Evolutionary conservation across 768 basidiomycete species (phyloP), one percentile per base, ranked within the genome.

Genomic region (Coprinopsis cinerea): DNA sequence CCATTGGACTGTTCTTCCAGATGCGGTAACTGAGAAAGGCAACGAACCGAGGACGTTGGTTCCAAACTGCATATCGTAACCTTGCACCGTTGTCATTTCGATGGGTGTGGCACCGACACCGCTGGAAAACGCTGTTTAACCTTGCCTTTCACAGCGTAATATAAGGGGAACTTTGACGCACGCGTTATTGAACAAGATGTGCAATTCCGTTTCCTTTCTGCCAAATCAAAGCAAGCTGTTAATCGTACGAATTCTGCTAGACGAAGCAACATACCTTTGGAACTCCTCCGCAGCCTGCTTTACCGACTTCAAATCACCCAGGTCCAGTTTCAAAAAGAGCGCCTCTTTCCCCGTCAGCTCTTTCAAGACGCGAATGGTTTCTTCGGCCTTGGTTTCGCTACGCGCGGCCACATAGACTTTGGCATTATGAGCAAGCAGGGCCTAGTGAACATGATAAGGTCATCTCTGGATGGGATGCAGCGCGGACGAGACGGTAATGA

Each of bases 351-450:
- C 78, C 0, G 79, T 82, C 35, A 68, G 57, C 24, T 67, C 47
- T 39, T 80, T 71, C 52, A 88, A 63, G 6, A 78, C 74, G 20
- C 65, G 53, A 47, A 86, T 83, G 0, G 81, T 79, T 2, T 56
- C 59, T 3, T 72, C 64, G 0, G 72, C 68, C 53, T 77, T 83
- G 26, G 64, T 61, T 43, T 61, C 52, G 47, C 58, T 70, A 18
- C 82, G 72, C 5, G 69, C 65, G 0, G 76, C 81, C 30, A 87
- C 42, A 58, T 88, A 87, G 0, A 88, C 83, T 48, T 75, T 83
- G 7, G 83, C 84, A 57, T 83, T 78, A 54, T 79, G 78, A 7
- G 55, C 34, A n/a, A 86, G 66, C 11, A 85, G 71, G 1, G 64
- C 73, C 77, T 82, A 44, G 18, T 20, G 25, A 14, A 32, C n/a